Conservation (phyloP, 2,329 filamentous ascomycete genomes). For the Stachybotrys chlorohalonatus region DNA sequence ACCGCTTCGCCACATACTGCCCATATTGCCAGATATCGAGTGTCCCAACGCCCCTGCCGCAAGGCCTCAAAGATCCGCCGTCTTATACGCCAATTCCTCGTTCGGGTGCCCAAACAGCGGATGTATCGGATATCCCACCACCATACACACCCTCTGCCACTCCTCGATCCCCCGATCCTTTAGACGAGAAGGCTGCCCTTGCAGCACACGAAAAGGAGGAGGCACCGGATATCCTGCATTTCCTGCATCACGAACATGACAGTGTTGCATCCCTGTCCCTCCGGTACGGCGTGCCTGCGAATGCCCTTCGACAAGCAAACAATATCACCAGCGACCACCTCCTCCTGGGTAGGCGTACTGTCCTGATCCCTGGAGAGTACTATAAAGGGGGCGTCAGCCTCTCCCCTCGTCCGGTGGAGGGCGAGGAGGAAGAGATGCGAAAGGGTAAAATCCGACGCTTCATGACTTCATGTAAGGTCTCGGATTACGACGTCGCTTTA, state of each 20-base stretch:
- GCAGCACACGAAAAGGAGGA: slow-evolving; percentile 20
- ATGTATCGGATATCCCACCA: slow-evolving; percentile 23
- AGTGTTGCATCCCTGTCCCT: slow-evolving; percentile 60
- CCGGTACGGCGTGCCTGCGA: slow-evolving; percentile 58
- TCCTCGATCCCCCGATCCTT: neutral
- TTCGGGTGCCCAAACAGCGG: slow-evolving; percentile 12
- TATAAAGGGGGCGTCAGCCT: slow-evolving; percentile 60
- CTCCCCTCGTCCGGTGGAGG: slow-evolving; percentile 61
- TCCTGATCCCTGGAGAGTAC: slow-evolving; percentile 62
- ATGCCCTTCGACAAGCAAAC: slow-evolving; percentile 56
- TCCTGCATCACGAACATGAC: slow-evolving; percentile 62
- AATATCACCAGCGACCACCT: slow-evolving; percentile 64
- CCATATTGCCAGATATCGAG: slow-evolving; percentile 71
- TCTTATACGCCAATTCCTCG: slow-evolving; percentile 41
- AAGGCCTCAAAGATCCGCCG: slow-evolving; percentile 60
- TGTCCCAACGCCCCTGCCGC: slow-evolving; percentile 45
- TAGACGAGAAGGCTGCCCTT: slow-evolving; percentile 15
- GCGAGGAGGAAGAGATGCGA: slow-evolving; percentile 63
- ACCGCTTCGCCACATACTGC: slow-evolving; percentile 56
- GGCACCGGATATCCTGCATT: slow-evolving; percentile 63
- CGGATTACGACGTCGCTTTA: slow-evolving; percentile 66
- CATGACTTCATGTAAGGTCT: slow-evolving; percentile 71
- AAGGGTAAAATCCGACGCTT: slow-evolving; percentile 65
- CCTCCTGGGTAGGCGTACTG: slow-evolving; percentile 56
- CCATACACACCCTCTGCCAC: slow-evolving; percentile 21